A percentile compares a stretch with the other conserved stretches of the same genome.
Conservation (phyloP, 1,284 basidiomycete genomes). For the Agaricales sp. region DNA sequence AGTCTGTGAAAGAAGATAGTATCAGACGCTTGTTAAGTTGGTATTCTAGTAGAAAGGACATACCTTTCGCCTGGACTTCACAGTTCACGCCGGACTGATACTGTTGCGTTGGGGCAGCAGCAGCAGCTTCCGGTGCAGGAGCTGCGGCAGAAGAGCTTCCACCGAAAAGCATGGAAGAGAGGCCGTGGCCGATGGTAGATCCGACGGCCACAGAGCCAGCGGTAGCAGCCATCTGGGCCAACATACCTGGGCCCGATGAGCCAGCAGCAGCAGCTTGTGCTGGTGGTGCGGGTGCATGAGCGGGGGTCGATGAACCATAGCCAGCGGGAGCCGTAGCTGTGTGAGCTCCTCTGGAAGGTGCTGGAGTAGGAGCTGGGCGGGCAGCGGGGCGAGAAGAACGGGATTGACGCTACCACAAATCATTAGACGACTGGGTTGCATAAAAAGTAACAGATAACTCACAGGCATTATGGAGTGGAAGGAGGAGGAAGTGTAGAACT, state of each 20-base stretch:
- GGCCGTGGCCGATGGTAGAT: constrained; percentile 74
- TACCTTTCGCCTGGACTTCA: constrained; percentile 66
- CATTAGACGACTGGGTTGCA: constrained; percentile 4
- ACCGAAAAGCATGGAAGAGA: constrained; percentile 81
- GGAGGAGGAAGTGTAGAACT: constrained; percentile 12
- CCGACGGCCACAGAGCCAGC: constrained; percentile 82
- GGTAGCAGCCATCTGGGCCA: constrained; percentile 81
- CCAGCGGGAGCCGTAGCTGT: constrained; percentile 31
- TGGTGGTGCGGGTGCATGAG: constrained; percentile 28
- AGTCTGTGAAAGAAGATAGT: constrained; percentile 32
- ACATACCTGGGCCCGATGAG: constrained; percentile 47
- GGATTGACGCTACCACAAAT: constrained; percentile 40
- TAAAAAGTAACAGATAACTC: constrained; percentile 24
- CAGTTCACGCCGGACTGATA: constrained; percentile 40
- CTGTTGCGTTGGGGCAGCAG: constrained; percentile 31
- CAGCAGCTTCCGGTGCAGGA: constrained; percentile 27
- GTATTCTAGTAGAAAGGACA: constrained; percentile 13
- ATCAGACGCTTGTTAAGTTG: too few relatives aligned
- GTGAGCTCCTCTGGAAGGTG: constrained; percentile 29
- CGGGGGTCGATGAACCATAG: constrained; percentile 29
- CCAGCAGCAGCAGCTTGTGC: constrained; percentile 18
- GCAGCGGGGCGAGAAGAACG: constrained; percentile 45
- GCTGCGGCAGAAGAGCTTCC: constrained; percentile 34
- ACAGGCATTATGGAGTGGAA: constrained; percentile 44
- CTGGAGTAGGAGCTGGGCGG: constrained; percentile 32